These are phyloP conservation scores for Psilocybe subaeruginosa DNA, from an alignment of 768 basidiomycete genomes.

Conservation along the genomic window DNA sequence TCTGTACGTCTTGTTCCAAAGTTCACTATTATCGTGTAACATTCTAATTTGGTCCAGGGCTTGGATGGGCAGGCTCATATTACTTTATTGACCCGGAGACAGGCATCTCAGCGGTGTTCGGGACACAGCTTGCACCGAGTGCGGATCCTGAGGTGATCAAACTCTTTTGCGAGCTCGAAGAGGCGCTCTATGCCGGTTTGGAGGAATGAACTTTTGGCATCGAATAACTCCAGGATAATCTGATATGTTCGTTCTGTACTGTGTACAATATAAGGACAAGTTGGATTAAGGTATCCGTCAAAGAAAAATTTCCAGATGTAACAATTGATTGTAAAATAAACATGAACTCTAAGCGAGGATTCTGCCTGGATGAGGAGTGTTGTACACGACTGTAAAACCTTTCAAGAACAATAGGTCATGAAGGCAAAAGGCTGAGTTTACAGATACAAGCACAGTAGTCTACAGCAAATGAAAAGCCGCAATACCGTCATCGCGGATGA, in stretches of 20 bases:
- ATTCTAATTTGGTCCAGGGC: conserved; percentile 24
- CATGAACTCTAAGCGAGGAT: no score
- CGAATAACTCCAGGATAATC: no score
- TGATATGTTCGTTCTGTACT: no score
- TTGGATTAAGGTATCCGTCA: not conserved
- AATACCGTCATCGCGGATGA: not conserved
- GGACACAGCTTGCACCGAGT: conserved; percentile 31
- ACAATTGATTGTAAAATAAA: no score
- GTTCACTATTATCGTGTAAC: not conserved
- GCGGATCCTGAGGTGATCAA: conserved; percentile 23
- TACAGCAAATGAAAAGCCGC: no score
- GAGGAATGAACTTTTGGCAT: not conserved
- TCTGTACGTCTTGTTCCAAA: conserved; percentile 22
- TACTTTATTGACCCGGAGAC: conserved; percentile 34
- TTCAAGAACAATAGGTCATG: no score
- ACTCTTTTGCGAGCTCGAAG: conserved; percentile 26
- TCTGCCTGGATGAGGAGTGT: no score
- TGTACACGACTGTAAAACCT: no score
- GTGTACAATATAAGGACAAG: no score
- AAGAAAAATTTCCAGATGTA: not conserved
- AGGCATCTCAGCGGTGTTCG: conserved; percentile 35
- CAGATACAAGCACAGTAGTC: no score
- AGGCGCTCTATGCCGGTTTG: conserved; percentile 29
- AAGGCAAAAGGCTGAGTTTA: no score
- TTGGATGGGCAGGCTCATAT: conserved; percentile 35